Percentiles rank a stretch among this genome's conserved stretches.
Conservation (phyloP, 2,329 filamentous ascomycete species). For the Arthrinium phaeospermum region DNA sequence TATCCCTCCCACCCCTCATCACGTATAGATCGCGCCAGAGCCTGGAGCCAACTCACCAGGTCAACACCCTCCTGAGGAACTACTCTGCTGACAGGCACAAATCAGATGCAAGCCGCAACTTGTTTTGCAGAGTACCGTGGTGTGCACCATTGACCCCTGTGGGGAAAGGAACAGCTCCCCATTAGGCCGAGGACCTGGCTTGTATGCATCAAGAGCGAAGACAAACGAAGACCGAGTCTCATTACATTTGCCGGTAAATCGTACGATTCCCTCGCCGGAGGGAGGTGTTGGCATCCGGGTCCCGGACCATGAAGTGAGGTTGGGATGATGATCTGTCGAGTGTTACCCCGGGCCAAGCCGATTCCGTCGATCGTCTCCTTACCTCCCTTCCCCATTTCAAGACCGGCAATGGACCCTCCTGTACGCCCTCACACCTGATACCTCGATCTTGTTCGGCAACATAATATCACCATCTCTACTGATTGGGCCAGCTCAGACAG, state of each 20-base stretch:
- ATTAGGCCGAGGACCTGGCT: not conserved
- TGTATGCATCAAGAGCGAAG: not conserved
- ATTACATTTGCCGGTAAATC: not conserved
- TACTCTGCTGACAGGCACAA: not conserved
- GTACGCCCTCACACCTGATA: not conserved
- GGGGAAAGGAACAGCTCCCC: not conserved
- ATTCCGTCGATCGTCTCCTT: not conserved
- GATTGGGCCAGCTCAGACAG: conserved; percentile 9
- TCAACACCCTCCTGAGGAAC: not conserved
- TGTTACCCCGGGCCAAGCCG: conserved; percentile 1
- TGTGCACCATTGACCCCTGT: too few relatives aligned
- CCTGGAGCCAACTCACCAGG: not conserved
- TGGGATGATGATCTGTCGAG: not conserved
- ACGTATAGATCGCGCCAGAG: not conserved
- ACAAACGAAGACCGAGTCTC: not conserved
- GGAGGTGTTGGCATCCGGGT: not conserved
- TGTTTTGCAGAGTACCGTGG: not conserved
- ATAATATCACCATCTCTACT: not conserved
- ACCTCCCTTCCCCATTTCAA: not conserved
- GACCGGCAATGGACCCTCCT: not conserved
- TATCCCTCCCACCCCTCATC: too few relatives aligned
- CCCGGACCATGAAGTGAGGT: not conserved
- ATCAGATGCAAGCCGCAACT: not conserved
- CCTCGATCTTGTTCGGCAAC: not conserved
- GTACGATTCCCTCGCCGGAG: not conserved